phyloP scores from a whole-genome alignment of 2,329 filamentous ascomycete species.

The Aspergillus floridensis region DNA sequence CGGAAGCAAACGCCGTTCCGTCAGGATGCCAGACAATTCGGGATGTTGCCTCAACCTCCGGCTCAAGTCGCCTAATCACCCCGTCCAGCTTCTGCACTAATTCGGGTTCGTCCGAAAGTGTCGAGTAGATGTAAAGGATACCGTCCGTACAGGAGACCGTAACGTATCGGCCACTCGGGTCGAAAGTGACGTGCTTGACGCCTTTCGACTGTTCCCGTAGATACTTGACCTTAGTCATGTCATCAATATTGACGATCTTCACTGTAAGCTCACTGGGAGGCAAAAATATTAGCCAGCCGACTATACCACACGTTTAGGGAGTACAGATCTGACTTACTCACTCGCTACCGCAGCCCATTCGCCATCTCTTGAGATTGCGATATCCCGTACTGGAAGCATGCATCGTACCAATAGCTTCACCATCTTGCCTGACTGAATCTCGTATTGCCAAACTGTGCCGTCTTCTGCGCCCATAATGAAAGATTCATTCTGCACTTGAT shows the following conservation, averaged over 20 bases:
- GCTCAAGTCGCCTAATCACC: conserved; percentile 74
- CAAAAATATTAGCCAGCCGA: conserved; percentile 12
- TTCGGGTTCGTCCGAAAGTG: conserved; percentile 74
- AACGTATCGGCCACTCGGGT: conserved; percentile 71
- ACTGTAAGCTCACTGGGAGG: conserved; percentile 70
- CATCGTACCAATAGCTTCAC: conserved; percentile 80
- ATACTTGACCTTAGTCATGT: conserved; percentile 72
- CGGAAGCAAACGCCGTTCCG: conserved; percentile 81
- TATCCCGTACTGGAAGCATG: conserved; percentile 80
- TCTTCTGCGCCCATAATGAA: conserved; percentile 91
- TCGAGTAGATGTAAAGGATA: conserved; percentile 82
- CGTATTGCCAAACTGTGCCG: conserved; percentile 92
- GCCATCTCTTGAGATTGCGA: conserved; percentile 75
- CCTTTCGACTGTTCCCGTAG: conserved; percentile 80
- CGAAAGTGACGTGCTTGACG: conserved; percentile 90
- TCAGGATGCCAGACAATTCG: conserved; percentile 89
- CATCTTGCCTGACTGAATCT: conserved; percentile 66
- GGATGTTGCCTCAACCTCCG: conserved; percentile 72
- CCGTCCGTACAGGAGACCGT: conserved; percentile 86
- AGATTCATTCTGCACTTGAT: conserved; percentile 61
- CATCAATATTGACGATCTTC: conserved; percentile 78
- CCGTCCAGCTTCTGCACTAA: conserved; percentile 82
- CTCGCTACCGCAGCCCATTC: conserved; percentile 95
- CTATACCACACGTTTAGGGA: neutral
- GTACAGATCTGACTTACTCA: conserved; percentile 57